Base-by-base conservation (phyloP, 805 yeast species). In the Lipomyces yamanashiensis region DNA sequence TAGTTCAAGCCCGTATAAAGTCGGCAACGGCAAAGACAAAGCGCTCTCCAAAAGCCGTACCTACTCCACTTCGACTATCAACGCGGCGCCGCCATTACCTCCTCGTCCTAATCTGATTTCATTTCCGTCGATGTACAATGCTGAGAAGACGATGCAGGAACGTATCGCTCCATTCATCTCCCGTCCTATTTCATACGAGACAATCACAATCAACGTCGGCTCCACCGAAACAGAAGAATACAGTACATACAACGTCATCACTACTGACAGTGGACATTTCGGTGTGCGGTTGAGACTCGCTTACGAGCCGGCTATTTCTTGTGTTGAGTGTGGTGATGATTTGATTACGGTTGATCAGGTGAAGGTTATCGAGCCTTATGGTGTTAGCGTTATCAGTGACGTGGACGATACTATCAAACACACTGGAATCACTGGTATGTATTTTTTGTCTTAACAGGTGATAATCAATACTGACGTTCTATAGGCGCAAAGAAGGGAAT, bases 391-490 rank as follows among this genome's bases (percentile, higher is more conserved):
- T 1, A 92, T 95, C 23, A 87, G 92, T 71, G 99, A 95, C 74
- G 87, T 95, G 48, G 99, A 95, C 74, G 99, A 95, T 73, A 95
- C 99, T 0, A 86, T 93, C 41, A 89, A 95, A 71, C 80, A 85
- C 48, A 92, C 99, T 0, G 98, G 98, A 1, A 93, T 95, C 0
- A 81, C 89, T 40, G 93, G 93, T 62, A 19, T 9, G 62, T 53
- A 15, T 19, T 15, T 12, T 19, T n/a, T 44, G 5, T n/a, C 1
- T n/a, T 28, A 19, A n/a, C n/a, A n/a, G n/a, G 19, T 2, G 13
- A 19, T 28, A 21, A 28, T 54, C 53, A 13, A 21, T 10, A 15
- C 8, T 45, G 39, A 49, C 36, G 21, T 17, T 7, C 12, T 37
- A 10, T 40, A 64, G 70, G 71, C 0, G 96, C 92, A 65, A 92